Base-by-base conservation (phyloP, 306 rosid species). In the Quercus ilex region DNA sequence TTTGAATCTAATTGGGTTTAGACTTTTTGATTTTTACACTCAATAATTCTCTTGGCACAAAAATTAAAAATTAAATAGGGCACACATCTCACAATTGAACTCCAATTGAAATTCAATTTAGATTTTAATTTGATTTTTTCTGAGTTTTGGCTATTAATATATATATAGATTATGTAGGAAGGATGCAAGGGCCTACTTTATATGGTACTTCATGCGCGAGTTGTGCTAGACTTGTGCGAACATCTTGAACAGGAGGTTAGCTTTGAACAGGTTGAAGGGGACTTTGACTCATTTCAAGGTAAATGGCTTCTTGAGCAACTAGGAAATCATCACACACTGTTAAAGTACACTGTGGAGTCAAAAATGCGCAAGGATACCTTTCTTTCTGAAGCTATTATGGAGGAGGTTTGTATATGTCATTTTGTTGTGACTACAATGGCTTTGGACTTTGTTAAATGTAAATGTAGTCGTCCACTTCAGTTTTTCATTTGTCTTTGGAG, bases 141-240 rank as follows among this genome's bases (percentile, higher is more conserved):
- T 41, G 12, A 41, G 46, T 41, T 41, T 41, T 41, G 46, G 46
- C 46, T 41, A 41, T 41, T 41, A 41, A 41, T 41, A 41, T 41
- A 38, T 38, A 41, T 41, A 41, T 41, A 41, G 71, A 73, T 74
- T 73, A 26, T 81, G 81, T 88, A 95, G 99, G 99, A 95, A 88
- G 99, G 99, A 71, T 95, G 97, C 79, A 95, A 92, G 87, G 98
- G 99, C 58, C 84, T 95, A 26, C 98, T 95, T 74, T 95, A 95
- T 82, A 92, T 95, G 99, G 99, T 95, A 75, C 96, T 95, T 74
- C 99, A 95, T 60, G 99, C 99, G n/a, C 98, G 99, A 28, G 99
- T 91, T 78, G 95, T 95, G 72, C 87, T 95, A 71, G 96, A 95
- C 87, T 86, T 95, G 85, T 86, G 92, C 46, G 98, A 95, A 77